phyloP scores from a whole-genome alignment of 2,329 filamentous ascomycete species.

The Fusarium concolor region DNA sequence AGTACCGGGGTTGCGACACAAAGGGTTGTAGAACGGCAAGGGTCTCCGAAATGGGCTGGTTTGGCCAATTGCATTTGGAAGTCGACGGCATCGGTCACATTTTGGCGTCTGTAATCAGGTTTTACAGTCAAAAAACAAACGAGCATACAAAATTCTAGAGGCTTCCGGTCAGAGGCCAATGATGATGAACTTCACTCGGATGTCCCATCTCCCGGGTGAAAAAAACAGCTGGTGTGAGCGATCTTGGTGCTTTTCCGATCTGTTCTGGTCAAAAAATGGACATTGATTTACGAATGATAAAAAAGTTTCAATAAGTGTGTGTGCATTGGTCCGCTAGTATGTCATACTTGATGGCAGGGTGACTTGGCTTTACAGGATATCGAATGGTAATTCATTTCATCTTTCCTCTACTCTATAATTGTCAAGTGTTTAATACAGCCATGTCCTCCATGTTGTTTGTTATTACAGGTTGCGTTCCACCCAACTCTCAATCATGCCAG shows the following conservation, averaged over 20 bases:
- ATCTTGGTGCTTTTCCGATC: conserved; percentile 20
- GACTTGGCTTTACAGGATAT: not conserved
- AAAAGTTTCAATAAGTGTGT: conserved; percentile 30
- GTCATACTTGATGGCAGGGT: not conserved
- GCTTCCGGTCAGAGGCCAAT: conserved; percentile 51
- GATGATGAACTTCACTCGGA: conserved; percentile 48
- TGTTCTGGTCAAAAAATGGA: conserved; percentile 32
- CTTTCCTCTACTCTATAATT: conserved; percentile 36
- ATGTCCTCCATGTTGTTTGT: conserved; percentile 10
- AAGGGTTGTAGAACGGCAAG: conserved; percentile 60
- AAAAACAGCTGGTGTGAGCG: conserved; percentile 26
- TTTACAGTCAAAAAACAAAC: conserved; percentile 67
- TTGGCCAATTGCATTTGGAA: conserved; percentile 75
- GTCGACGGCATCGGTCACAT: conserved; percentile 73
- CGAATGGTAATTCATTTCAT: conserved; percentile 8
- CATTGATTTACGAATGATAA: conserved; percentile 32
- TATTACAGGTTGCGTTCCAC: conserved; percentile 68
- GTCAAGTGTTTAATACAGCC: not conserved
- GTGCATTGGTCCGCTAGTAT: conserved; percentile 9
- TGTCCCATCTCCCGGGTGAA: conserved; percentile 40
- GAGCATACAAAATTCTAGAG: conserved; percentile 54
- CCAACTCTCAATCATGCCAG: conserved; percentile 88
- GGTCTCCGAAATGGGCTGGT: conserved; percentile 65
- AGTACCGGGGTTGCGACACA: conserved; percentile 49
- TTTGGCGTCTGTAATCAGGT: conserved; percentile 75